Evolutionary conservation across 2,329 filamentous ascomycete species (phyloP), one percentile per base, ranked within the genome.

Genomic region (Sphaerostilbella broomeana): DNA sequence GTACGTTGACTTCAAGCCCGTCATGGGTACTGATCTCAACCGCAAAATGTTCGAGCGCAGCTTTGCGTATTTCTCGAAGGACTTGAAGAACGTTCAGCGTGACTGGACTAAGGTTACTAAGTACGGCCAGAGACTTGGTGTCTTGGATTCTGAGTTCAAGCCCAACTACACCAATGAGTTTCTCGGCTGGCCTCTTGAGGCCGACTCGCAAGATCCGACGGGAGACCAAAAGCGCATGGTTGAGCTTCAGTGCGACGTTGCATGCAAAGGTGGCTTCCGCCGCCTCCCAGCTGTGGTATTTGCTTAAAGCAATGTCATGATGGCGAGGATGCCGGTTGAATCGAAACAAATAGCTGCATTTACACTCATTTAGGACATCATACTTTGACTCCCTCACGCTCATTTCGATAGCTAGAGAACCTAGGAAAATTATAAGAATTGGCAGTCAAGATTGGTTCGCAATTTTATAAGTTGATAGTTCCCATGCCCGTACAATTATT

Each of bases 21-120:
- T 70, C 49, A 83, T 87, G 79, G 75, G 69, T 29, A 77, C 77
- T 0, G 55, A 66, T 1, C 73, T 86, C 41, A 86, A 87, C 67
- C 73, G 76, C 51, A 86, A 86, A 71, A 86, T 88, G 61, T 87
- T 84, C 53, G 82, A 87, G 70, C 78, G 83, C 44, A 84, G 78
- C 51, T 88, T 77, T 52, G 82, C 83, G 15, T 87, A 86, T 69
- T 84, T 87, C 60, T 84, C 77, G 43, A 72, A 72, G 47, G 82
- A 87, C 49, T 56, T 87, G 48, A 81, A 84, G 73, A 88, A 88
- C 49, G 83, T 88, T 5, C 50, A 61, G 38, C 75, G 84, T 33
- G 84, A 88, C 64, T 88, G 84, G 84, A 62, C 70, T 42, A 87
- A 88, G 70, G 84, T 87, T 9, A 87, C 84, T 31, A 71, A 69